phyloP scores from a whole-genome alignment of 176 grass and related monocot genomes.

The Triticum monococcum region DNA sequence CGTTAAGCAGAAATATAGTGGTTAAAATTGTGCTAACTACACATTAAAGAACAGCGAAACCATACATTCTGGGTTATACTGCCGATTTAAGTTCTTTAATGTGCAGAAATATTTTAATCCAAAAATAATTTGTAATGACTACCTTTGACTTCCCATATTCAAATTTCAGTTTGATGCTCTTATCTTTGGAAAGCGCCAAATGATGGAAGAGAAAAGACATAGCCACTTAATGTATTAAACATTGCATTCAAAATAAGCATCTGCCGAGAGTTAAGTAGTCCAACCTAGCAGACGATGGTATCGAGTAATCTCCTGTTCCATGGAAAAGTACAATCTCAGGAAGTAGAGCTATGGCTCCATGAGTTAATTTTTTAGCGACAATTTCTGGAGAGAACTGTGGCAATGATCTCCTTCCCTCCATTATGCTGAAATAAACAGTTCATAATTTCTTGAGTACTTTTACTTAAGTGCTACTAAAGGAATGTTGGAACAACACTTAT shows the following conservation, averaged over 20 bases:
- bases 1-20: neutral
- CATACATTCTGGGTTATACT: neutral
- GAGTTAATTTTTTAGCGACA: constrained; percentile 46
- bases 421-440: constrained; percentile 69
- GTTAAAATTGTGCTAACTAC: constrained; percentile 11
- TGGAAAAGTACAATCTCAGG: constrained; percentile 84
- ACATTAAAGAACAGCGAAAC: neutral
- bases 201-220: neutral
- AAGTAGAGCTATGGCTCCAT: constrained; percentile 59
- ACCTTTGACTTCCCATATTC: neutral
- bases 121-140: neutral
- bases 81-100: neutral
- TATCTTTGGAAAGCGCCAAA: neutral
- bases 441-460: constrained; percentile 3
- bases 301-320: constrained; percentile 88
- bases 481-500: neutral
- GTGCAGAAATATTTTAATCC: neutral
- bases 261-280: neutral
- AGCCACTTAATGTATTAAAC: neutral
- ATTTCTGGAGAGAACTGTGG: constrained; percentile 78
- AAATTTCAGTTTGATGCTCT: neutral
- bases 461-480: neutral
- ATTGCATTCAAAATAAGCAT: neutral
- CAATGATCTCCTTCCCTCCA: constrained; percentile 80
- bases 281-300: constrained; percentile 89